These are phyloP conservation scores for Podila epigama DNA, from an alignment of 192 early-diverging fungal species.

Conservation along the genomic window DNA sequence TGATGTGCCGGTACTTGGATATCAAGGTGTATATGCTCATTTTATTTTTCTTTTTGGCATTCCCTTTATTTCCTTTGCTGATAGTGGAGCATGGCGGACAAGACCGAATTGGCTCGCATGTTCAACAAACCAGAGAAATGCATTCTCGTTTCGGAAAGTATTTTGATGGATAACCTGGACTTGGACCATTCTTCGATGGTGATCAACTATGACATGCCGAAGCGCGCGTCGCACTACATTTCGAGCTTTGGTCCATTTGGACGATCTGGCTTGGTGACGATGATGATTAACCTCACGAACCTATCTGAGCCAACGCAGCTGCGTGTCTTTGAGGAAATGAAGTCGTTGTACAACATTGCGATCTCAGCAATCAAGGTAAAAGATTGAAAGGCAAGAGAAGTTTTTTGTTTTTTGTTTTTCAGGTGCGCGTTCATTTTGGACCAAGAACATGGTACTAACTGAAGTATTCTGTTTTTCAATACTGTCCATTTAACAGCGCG, in stretches of 20 bases:
- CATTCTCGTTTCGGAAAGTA: constrained; percentile 29
- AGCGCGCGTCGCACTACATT: constrained; percentile 19
- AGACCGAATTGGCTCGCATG: constrained; percentile 29
- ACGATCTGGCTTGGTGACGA: constrained; percentile 21
- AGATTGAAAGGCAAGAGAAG: background rate
- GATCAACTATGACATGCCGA: constrained; percentile 48
- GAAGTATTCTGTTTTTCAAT: background rate
- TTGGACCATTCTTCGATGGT: constrained; percentile 36
- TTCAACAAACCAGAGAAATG: constrained; percentile 33
- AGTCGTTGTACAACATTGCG: constrained; percentile 39
- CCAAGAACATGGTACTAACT: background rate
- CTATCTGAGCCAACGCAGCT: constrained; percentile 14
- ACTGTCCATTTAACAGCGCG: background rate
- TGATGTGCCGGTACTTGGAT: background rate
- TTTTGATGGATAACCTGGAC: constrained; percentile 39
- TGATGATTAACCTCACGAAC: constrained; percentile 38
- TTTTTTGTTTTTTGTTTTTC: background rate
- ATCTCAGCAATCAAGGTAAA: constrained; percentile 35
- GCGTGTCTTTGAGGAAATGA: constrained; percentile 15
- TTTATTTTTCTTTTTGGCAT: background rate
- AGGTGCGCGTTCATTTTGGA: background rate
- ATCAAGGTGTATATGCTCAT: background rate
- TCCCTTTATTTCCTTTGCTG: background rate
- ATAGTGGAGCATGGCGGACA: constrained; percentile 51
- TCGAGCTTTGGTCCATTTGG: constrained; percentile 45